Evolutionary conservation across 2,329 filamentous ascomycete species (phyloP).

Genomic region (Stachybotrys elegans): DNA sequence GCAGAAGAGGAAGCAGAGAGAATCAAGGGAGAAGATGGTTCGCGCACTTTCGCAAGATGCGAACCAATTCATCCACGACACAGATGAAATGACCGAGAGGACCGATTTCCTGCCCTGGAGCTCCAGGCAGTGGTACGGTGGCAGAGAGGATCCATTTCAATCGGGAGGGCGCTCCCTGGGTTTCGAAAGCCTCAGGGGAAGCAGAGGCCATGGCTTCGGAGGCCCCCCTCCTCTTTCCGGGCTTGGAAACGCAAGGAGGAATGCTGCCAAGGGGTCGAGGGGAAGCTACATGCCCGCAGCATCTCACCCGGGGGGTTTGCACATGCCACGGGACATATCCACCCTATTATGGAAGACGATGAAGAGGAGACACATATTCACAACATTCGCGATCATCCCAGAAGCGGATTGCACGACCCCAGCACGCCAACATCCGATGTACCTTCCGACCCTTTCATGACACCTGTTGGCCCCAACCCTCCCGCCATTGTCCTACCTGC

Average conservation of each 20-base stretch:
- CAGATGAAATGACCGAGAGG: constrained; percentile 43
- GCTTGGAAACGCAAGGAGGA: constrained; percentile 28
- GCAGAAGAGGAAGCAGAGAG: constrained; percentile 27
- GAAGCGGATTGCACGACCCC: background rate
- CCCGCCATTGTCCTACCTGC: constrained; percentile 17
- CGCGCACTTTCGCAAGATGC: constrained; percentile 45
- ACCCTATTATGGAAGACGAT: constrained; percentile 55
- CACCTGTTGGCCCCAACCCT: constrained; percentile 27
- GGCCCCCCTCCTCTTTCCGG: constrained; percentile 9
- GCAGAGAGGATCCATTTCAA: constrained; percentile 38
- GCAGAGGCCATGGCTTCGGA: constrained; percentile 13
- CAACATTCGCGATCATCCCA: constrained; percentile 16
- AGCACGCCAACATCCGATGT: constrained; percentile 29
- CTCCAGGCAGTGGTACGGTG: constrained; percentile 37
- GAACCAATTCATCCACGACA: constrained; percentile 36
- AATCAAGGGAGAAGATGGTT: constrained; percentile 40
- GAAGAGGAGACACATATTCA: constrained; percentile 39
- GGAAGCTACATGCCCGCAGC: constrained; percentile 27
- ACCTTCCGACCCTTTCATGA: constrained; percentile 46
- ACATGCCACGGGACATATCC: constrained; percentile 37
- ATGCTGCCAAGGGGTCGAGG: constrained; percentile 21
- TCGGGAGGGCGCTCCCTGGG: constrained; percentile 37
- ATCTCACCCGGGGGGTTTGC: constrained; percentile 20
- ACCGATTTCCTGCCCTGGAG: constrained; percentile 25
- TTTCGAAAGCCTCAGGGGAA: constrained; percentile 44